Base-by-base conservation (phyloP, 139 green algal genomes). In the Haematococcus lacustris region DNA sequence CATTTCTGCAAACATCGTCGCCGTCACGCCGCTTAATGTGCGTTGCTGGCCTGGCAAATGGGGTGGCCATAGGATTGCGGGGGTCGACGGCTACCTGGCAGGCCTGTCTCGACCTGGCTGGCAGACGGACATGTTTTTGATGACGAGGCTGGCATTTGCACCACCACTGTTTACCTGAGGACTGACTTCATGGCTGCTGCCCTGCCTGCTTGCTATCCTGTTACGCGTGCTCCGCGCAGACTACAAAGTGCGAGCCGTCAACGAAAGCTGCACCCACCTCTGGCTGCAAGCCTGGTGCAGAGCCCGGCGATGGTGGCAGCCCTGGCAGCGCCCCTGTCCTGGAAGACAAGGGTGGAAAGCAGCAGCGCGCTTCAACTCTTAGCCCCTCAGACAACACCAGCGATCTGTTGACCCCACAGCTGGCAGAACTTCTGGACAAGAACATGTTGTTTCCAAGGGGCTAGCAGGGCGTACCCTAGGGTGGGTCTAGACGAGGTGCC, bases 21-120 rank as follows among this genome's bases (percentile, higher is more conserved):
- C 63, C 4, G 37, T 69, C 63, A 69, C 63, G 21, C 37, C 50
- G 7, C 63, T 69, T 57, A 57, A 66, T 17, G 60, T 41, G n/a
- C 17, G 60, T 4, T 66, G 25, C 17, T 41, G 3, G 23, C 9
- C 21, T 4, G 4, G 26, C 32, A 4, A 32, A 35, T 26, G 57
- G 4, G 26, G 57, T 35, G 9, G 57, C 21, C 21, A 35, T 26
- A 4, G n/a, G n/a, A n/a, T n/a, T n/a, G n/a, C n/a, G n/a, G n/a
- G n/a, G n/a, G n/a, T n/a, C n/a, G n/a, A n/a, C n/a, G n/a, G n/a
- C n/a, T n/a, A n/a, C n/a, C n/a, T n/a, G n/a, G n/a, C n/a, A n/a
- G n/a, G n/a, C n/a, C n/a, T n/a, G n/a, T n/a, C n/a, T n/a, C n/a
- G n/a, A n/a, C n/a, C 57, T 35, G 9, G 4, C 23, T 35, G 57